Percentiles rank a stretch among this genome's conserved stretches.
These are phyloP conservation scores for Penicillium aurantiogriseum DNA, from an alignment of 2,329 filamentous ascomycete species.

Conservation along the genomic window DNA sequence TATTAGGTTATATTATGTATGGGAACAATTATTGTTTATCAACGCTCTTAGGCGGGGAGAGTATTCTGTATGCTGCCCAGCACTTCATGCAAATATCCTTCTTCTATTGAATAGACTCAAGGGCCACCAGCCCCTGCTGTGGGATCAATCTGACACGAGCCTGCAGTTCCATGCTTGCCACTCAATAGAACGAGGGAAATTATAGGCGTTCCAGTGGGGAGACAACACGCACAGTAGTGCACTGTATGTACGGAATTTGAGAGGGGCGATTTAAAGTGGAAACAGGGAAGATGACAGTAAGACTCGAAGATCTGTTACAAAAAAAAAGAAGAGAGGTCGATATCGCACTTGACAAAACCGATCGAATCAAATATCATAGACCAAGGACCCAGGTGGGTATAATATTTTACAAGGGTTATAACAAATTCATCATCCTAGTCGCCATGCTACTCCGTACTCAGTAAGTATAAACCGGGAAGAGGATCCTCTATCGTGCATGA, in stretches of 20 bases:
- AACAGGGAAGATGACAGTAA: background rate
- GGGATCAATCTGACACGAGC: constrained; percentile 16
- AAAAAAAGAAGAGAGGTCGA: constrained; percentile 3
- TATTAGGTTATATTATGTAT: constrained; percentile 9
- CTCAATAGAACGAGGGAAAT: background rate
- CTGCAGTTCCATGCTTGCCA: constrained; percentile 12
- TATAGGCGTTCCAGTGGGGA: background rate
- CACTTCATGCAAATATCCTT: background rate
- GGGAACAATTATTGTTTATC: constrained; percentile 16
- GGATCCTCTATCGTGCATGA: constrained; percentile 22
- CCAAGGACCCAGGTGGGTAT: background rate
- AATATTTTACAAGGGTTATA: background rate
- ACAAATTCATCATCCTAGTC: background rate
- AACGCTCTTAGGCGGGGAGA: background rate
- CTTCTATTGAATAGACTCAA: background rate
- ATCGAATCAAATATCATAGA: constrained; percentile 8
- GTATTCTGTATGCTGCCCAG: background rate
- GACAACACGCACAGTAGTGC: constrained; percentile 9
- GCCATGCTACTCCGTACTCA: background rate
- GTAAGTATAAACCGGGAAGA: background rate
- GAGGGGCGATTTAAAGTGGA: background rate
- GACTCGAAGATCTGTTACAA: background rate
- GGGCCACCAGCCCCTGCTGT: constrained; percentile 1
- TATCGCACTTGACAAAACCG: constrained; percentile 10
- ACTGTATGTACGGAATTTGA: background rate